Base-by-base conservation (phyloP, 176 grass and related monocot genomes). In the Triticum turgidum region DNA sequence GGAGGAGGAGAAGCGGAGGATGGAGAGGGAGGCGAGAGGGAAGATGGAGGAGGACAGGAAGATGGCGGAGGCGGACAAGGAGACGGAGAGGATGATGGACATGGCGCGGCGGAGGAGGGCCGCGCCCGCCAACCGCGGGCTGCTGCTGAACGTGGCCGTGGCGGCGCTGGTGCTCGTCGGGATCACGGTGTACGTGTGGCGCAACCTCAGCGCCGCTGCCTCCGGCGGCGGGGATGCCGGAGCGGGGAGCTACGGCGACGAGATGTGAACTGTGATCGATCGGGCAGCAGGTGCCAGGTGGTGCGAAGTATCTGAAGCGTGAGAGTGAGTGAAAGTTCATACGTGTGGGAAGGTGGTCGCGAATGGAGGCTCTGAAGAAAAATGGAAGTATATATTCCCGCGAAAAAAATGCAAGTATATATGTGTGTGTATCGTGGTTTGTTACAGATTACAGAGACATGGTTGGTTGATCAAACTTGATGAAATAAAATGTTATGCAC, bases 111-210 rank as follows among this genome's bases (percentile, higher is more conserved):
- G 35, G 30, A 63, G 25, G 27, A 71, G 49, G 72, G 61, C 63
- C 33, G 18, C 2, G 56, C 39, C 84, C 2, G 89, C 37, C 10
- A 74, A 18, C 79, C 83, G 74, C 11, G 68, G 85, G 17, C 69
- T 86, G 83, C 76, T 98, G 65, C 32, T 89, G 86, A 98, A 98
- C 80, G 89, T 90, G 80, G 89, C 58, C 0, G 86, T 93, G 83
- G 95, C 86, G 5, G 82, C 77, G 83, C 64, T 87, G 14, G 88
- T 93, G 34, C 85, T 98, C 70, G 3, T 93, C 22, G 88, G 66
- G 30, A 79, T 98, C 69, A 90, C 66, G 11, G 49, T 83, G n/a
- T 95, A 95, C 74, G 59, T 88, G 34, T 92, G 86, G 86, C 73
- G 81, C 73, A 86, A 64, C 27, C 73, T 93, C 42, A 84, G 32